These are phyloP conservation scores for Candida anglica DNA, from an alignment of 805 yeast species.

Conservation along the genomic window DNA sequence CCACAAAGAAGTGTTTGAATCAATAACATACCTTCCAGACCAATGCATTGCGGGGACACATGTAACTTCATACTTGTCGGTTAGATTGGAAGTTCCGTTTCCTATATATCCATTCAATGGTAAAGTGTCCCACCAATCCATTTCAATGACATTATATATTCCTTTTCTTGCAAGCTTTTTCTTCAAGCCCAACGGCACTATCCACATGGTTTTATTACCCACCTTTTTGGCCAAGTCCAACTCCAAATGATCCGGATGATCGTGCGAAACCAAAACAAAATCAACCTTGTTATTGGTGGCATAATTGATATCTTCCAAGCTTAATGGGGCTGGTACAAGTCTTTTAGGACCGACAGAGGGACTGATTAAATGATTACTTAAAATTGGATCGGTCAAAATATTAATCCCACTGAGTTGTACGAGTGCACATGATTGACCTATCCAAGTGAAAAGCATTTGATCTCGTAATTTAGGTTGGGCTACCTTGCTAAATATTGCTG, in stretches of 20 bases:
- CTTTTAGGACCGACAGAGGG: conserved; percentile 77
- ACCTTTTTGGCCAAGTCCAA: conserved; percentile 46
- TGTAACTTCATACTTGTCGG: conserved; percentile 67
- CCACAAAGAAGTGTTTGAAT: conserved; percentile 82
- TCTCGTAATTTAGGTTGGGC: conserved; percentile 30
- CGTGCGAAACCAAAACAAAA: conserved; percentile 80
- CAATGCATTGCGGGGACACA: conserved; percentile 97
- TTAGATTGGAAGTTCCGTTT: conserved; percentile 16
- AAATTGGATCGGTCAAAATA: conserved; percentile 82
- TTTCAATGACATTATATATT: conserved; percentile 59
- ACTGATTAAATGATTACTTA: conserved; percentile 60
- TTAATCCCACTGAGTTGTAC: conserved; percentile 70
- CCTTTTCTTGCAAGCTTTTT: conserved; percentile 56
- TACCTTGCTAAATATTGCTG: conserved; percentile 5
- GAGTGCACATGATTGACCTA: conserved; percentile 86
- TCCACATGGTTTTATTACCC: conserved; percentile 68
- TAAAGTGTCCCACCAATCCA: conserved; percentile 86
- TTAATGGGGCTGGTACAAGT: conserved; percentile 73
- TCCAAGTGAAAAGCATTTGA: conserved; percentile 75
- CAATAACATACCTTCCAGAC: conserved; percentile 84
- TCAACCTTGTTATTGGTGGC: conserved; percentile 57
- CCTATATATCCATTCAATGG: conserved; percentile 39
- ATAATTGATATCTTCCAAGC: conserved; percentile 46
- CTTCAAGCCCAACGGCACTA: conserved; percentile 80
- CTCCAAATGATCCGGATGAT: conserved; percentile 95